phyloP scores from a whole-genome alignment of 2,329 filamentous ascomycete species.

The Aureobasidium pullulans region DNA sequence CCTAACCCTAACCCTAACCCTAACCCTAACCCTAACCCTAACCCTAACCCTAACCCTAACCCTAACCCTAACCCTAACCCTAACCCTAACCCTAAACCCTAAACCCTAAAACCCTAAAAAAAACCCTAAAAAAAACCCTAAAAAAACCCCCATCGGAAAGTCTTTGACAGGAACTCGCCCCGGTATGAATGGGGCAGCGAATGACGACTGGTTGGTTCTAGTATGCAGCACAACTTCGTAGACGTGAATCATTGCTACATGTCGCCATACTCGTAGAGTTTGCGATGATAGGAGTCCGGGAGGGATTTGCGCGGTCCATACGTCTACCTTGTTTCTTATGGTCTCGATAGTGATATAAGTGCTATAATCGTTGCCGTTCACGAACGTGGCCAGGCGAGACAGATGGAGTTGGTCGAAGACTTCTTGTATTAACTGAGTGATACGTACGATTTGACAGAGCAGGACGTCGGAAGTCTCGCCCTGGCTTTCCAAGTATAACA shows the following conservation, averaged over 20 bases:
- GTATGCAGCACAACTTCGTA: conserved; percentile 26
- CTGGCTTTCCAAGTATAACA: conserved; percentile 18
- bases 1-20: too few species aligned
- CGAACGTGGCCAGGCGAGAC: conserved; percentile 11
- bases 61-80: too few species aligned
- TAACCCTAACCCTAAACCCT: too few species aligned
- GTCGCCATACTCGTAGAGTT: conserved; percentile 19
- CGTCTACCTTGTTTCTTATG: conserved; percentile 20
- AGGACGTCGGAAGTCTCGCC: conserved; percentile 17
- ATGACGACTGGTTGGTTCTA: conserved; percentile 23
- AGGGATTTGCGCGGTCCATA: conserved; percentile 22
- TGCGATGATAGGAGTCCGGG: conserved; percentile 14
- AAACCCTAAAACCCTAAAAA: too few species aligned
- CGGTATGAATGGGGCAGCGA: conserved; percentile 24
- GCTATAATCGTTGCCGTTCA: conserved; percentile 19
- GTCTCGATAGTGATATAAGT: conserved; percentile 18
- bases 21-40: too few species aligned
- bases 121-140: too few species aligned
- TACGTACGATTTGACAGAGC: conserved; percentile 22
- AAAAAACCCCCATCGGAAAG: conserved; percentile 21
- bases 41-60: too few species aligned
- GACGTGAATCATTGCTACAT: conserved; percentile 22
- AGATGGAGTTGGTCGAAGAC: conserved; percentile 20
- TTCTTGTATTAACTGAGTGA: conserved; percentile 20
- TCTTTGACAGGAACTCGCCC: conserved; percentile 23